Percentiles rank a stretch among this genome's conserved stretches.
phyloP scores from a whole-genome alignment of 257 asterid species.

The Schizonepeta tenuifolia region DNA sequence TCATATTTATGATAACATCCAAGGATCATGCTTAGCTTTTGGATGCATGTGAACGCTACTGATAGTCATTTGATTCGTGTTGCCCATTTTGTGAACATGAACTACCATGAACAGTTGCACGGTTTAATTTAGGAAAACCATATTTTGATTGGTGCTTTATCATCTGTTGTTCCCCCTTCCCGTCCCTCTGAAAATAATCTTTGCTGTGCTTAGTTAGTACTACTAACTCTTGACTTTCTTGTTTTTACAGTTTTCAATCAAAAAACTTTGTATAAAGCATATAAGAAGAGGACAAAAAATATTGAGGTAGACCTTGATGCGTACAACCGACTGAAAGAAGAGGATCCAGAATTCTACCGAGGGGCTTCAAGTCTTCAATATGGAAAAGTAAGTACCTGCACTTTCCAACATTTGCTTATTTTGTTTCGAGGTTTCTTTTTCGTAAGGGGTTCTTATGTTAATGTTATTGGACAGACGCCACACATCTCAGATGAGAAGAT shows the following conservation, averaged over 20 bases:
- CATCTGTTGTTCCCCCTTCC: neutral
- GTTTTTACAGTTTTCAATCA: constrained; percentile 77
- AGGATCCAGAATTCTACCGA: constrained; percentile 93
- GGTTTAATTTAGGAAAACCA: neutral
- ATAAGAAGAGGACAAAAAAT: constrained; percentile 83
- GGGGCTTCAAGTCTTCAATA: constrained; percentile 97
- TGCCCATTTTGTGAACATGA: neutral
- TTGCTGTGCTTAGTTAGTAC: neutral
- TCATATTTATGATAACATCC: neutral
- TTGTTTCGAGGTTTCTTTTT: neutral
- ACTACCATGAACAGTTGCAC: neutral
- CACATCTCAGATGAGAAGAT: constrained; percentile 70
- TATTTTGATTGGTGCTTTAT: neutral
- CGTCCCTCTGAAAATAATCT: neutral
- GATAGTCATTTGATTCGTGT: constrained; percentile 1
- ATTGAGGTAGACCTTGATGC: constrained; percentile 70
- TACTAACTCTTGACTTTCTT: neutral
- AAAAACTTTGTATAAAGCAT: constrained; percentile 75
- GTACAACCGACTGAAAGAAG: constrained; percentile 78
- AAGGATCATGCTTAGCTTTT: neutral
- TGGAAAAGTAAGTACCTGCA: constrained; percentile 65
- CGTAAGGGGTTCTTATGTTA: constrained; percentile 9
- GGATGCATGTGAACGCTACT: neutral
- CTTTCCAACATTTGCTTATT: neutral
- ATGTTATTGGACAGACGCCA: constrained; percentile 59